These are phyloP conservation scores for Fusarium lateritium DNA, from an alignment of 2,329 filamentous ascomycete genomes.

Conservation along the genomic window DNA sequence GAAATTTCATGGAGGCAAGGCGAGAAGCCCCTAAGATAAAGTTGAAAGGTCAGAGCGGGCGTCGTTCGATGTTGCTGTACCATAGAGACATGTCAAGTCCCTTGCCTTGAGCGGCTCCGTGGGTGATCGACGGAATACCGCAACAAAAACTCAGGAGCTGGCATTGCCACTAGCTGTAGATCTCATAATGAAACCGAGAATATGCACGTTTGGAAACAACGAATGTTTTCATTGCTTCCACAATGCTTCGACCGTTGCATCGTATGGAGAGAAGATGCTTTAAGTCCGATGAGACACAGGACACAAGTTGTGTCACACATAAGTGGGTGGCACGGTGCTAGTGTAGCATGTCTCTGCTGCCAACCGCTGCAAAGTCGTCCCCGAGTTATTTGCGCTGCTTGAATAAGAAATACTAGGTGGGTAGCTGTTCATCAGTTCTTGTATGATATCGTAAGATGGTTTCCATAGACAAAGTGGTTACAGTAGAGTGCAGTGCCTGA, in stretches of 20 bases:
- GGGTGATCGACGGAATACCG: slow-evolving; percentile 27
- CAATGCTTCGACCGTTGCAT: slow-evolving; percentile 7
- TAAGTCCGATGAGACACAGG: slow-evolving; percentile 19
- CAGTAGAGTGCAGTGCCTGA: slow-evolving; percentile 19
- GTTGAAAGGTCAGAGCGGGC: slow-evolving; percentile 3
- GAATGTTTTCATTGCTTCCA: not conserved
- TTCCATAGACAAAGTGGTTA: not conserved
- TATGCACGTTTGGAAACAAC: not conserved
- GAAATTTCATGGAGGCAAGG: slow-evolving; percentile 4
- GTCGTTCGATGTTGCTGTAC: slow-evolving; percentile 9
- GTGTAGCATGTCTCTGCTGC: slow-evolving; percentile 23
- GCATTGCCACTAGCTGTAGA: slow-evolving; percentile 18
- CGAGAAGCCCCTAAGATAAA: slow-evolving; percentile 1
- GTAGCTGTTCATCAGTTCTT: not conserved
- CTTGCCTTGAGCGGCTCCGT: slow-evolving; percentile 24
- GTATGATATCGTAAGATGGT: not conserved
- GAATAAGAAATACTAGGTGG: not conserved
- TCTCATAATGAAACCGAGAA: slow-evolving; percentile 10
- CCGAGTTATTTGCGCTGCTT: not conserved
- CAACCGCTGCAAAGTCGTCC: not conserved
- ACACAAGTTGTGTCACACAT: slow-evolving; percentile 20
- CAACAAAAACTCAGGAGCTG: slow-evolving; percentile 11
- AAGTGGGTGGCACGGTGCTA: slow-evolving; percentile 12
- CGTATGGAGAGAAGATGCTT: slow-evolving; percentile 4
- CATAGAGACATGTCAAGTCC: slow-evolving; percentile 4